Evolutionary conservation across 805 yeast species (phyloP).

Genomic region (Cyberlindnera xylosilytica): DNA sequence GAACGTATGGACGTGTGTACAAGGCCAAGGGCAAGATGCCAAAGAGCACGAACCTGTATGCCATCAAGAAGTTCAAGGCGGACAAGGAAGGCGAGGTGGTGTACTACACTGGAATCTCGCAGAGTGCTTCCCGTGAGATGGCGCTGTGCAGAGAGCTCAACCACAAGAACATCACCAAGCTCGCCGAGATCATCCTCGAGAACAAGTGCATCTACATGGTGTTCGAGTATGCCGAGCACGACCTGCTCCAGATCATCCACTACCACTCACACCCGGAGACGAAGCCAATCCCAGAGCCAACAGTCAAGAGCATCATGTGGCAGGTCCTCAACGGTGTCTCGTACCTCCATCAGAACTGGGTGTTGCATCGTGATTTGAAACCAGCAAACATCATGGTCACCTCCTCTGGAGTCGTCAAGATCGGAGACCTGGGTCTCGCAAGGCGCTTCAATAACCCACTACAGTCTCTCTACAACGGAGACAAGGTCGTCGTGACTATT

Average conservation of each 20-base stretch:
- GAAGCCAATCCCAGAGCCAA: conserved; percentile 56
- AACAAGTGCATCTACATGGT: conserved; percentile 91
- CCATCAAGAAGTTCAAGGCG: conserved; percentile 93
- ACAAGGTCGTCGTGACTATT: conserved; percentile 93
- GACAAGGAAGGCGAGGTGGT: conserved; percentile 88
- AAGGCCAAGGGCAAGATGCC: conserved; percentile 60
- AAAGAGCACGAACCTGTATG: conserved; percentile 35
- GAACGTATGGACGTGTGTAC: conserved; percentile 94
- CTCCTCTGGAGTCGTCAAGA: conserved; percentile 83
- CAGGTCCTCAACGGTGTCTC: conserved; percentile 91
- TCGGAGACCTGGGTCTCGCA: conserved; percentile 93
- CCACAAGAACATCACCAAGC: conserved; percentile 74
- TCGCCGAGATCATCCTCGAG: conserved; percentile 82
- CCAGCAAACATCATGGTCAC: conserved; percentile 99
- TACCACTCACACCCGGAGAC: conserved; percentile 86
- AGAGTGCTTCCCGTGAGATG: conserved; percentile 95
- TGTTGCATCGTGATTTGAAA: conserved; percentile 89
- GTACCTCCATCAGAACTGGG: conserved; percentile 93
- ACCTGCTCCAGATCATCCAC: conserved; percentile 88
- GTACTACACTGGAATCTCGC: conserved; percentile 93
- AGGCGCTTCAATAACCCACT: conserved; percentile 82
- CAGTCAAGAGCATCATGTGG: conserved; percentile 84
- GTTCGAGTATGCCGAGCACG: conserved; percentile 95
- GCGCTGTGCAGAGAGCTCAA: conserved; percentile 84
- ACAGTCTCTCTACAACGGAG: conserved; percentile 86